Evolutionary conservation across 495 filamentous ascomycete species (phyloP).

Genomic region (Astrothelium macrocarpum): DNA sequence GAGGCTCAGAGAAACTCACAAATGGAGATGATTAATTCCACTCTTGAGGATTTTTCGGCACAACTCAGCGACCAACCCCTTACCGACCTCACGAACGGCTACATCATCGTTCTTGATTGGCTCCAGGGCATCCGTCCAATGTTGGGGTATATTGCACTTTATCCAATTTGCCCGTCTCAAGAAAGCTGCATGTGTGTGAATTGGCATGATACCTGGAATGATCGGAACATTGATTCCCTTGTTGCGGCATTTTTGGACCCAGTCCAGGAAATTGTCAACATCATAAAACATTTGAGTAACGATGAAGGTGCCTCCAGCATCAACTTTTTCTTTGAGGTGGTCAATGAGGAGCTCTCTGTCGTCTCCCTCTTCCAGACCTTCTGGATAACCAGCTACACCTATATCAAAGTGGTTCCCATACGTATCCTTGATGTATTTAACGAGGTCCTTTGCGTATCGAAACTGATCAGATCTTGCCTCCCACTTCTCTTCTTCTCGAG

Average conservation of each 20-base stretch:
- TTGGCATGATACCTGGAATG: constrained; percentile 98
- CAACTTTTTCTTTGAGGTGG: constrained; percentile 95
- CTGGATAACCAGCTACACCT: constrained; percentile 93
- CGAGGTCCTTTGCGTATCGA: constrained; percentile 84
- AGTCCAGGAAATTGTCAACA: constrained; percentile 82
- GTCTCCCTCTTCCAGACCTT: constrained; percentile 86
- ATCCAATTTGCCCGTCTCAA: constrained; percentile 82
- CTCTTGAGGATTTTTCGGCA: constrained; percentile 71
- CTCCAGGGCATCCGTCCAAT: constrained; percentile 74
- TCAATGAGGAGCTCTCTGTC: constrained; percentile 78
- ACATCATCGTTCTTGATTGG: constrained; percentile 95
- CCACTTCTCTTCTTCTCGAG: constrained; percentile 91
- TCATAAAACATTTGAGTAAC: constrained; percentile 99
- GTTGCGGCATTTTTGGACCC: constrained; percentile 76
- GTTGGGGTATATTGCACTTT: constrained; percentile 66
- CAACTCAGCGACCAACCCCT: constrained; percentile 82
- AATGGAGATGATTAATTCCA: constrained; percentile 81
- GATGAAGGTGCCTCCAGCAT: constrained; percentile 86
- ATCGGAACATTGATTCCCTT: constrained; percentile 84
- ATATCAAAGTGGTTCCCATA: constrained; percentile 98
- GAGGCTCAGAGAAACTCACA: constrained; percentile 42
- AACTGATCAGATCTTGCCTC: constrained; percentile 52
- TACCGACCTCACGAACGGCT: constrained; percentile 82
- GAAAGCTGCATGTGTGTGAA: constrained; percentile 89
- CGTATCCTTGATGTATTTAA: constrained; percentile 78